Percentiles rank a stretch among this genome's conserved stretches.
phyloP scores from a whole-genome alignment of 169 alveolate genomes.

The Perkinsus marinus region DNA sequence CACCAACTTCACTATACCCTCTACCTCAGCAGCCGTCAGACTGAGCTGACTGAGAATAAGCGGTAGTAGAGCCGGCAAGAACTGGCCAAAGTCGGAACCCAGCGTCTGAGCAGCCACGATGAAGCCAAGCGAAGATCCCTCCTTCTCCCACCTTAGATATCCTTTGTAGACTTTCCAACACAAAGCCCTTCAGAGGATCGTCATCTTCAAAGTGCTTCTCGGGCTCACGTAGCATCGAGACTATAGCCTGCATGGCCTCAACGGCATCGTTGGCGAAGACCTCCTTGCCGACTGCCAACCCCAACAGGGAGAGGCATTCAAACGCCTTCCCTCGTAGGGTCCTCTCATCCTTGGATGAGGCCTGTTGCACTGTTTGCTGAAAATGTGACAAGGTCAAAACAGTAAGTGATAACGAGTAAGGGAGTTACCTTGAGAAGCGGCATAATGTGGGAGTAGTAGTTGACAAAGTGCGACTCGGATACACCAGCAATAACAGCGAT shows the following conservation, averaged over 20 bases:
- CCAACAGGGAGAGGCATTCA: conserved; percentile 62
- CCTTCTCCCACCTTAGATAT: neutral
- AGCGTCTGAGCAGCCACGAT: conserved; percentile 59
- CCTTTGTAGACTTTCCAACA: conserved; percentile 29
- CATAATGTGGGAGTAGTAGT: conserved; percentile 57
- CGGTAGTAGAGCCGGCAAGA: conserved; percentile 57
- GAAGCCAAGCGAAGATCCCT: conserved; percentile 52
- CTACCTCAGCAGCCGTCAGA: conserved; percentile 14
- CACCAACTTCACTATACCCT: neutral
- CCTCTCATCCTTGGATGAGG: conserved; percentile 46
- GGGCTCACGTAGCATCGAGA: conserved; percentile 55
- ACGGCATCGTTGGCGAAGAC: conserved; percentile 58
- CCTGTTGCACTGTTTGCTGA: conserved; percentile 3
- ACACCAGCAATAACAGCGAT: conserved; percentile 80
- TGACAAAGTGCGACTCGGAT: conserved; percentile 62
- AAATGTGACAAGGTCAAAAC: neutral
- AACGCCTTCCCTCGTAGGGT: conserved; percentile 66
- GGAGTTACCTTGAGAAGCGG: conserved; percentile 63
- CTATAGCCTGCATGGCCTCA: conserved; percentile 63
- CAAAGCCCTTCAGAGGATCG: conserved; percentile 63
- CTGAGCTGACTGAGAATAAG: conserved; percentile 19
- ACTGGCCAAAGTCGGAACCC: conserved; percentile 57
- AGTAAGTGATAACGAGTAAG: conserved; percentile 15
- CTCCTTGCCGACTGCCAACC: conserved; percentile 55
- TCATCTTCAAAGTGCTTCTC: conserved; percentile 40